Conservation (phyloP, 1,139 yeast genomes). For the Diutina mesorugosa region DNA sequence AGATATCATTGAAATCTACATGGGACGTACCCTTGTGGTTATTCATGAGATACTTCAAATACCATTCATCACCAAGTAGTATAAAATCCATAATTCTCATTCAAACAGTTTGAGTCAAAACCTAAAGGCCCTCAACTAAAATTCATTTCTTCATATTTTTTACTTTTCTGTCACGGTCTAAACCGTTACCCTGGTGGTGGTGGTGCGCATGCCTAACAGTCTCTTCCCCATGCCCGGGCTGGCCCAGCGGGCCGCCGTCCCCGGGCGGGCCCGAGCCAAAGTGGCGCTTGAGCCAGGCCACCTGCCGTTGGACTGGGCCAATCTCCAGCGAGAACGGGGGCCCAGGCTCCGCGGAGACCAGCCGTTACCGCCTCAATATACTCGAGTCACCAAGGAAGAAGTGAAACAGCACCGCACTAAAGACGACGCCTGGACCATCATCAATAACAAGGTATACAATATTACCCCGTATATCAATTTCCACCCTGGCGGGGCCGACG, state of each 20-base stretch:
- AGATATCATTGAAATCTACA: no score
- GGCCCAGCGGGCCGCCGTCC: slow-evolving; percentile 6
- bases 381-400: slow-evolving; percentile 48
- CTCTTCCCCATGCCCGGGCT: slow-evolving; percentile 8
- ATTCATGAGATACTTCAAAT: no score
- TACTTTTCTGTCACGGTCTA: no score
- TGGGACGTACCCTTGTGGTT: no score
- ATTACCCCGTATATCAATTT: slow-evolving; percentile 69
- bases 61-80: no score
- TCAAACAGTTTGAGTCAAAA: no score
- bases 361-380: slow-evolving; percentile 24
- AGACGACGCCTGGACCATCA: slow-evolving; percentile 77
- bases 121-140: no score
- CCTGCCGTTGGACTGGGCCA: slow-evolving; percentile 84
- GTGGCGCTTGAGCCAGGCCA: slow-evolving; percentile 66
- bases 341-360: slow-evolving; percentile 26
- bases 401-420: slow-evolving; percentile 42
- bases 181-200: no score
- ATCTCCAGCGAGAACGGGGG: slow-evolving; percentile 26
- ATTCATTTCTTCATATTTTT: no score
- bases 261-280: slow-evolving; percentile 16
- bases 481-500: slow-evolving; percentile 89
- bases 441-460: slow-evolving; percentile 75
- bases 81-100: no score
- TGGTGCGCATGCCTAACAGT: background rate